A percentile compares a stretch with the other conserved stretches of the same genome.
Evolutionary conservation across 768 basidiomycete species (phyloP).

Genomic region (Psilocybe cyanescens): DNA sequence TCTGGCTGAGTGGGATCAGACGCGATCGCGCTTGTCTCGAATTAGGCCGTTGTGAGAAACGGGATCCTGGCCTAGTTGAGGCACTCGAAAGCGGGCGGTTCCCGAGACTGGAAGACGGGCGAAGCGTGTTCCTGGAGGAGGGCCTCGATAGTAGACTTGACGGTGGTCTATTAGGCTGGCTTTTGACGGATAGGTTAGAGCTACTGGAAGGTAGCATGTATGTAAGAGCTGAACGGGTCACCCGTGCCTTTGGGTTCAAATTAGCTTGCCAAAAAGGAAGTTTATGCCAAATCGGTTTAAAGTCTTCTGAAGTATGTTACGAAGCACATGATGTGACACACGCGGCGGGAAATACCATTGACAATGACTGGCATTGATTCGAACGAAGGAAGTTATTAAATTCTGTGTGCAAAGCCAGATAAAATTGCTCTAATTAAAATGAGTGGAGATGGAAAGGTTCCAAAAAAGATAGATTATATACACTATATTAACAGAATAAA

Average conservation of each 20-base stretch:
- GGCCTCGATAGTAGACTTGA: constrained; percentile 24
- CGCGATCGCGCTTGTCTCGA: constrained; percentile 61
- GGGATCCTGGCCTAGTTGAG: constrained; percentile 46
- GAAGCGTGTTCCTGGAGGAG: constrained; percentile 26
- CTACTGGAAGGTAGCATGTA: constrained; percentile 27
- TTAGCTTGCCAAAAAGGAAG: too few species aligned
- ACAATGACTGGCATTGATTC: too few species aligned
- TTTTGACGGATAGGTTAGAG: constrained; percentile 27
- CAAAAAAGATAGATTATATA: not conserved
- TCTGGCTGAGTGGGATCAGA: constrained; percentile 56
- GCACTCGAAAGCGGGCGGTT: constrained; percentile 50
- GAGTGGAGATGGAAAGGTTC: not conserved
- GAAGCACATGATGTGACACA: constrained; percentile 9
- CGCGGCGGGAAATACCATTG: not conserved
- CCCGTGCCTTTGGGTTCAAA: too few species aligned
- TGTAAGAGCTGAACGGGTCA: too few species aligned
- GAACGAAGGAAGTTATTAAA: too few species aligned
- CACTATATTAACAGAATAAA: not conserved
- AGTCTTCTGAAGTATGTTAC: not conserved
- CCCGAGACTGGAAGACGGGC: constrained; percentile 29
- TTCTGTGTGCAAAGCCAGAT: too few species aligned
- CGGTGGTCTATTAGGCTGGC: constrained; percentile 20
- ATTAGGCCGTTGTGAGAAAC: constrained; percentile 45
- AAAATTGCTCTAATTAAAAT: not conserved
- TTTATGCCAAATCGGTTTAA: too few species aligned